A percentile compares a stretch with the other conserved stretches of the same genome.
These are phyloP conservation scores for Fomitopsis pinicola DNA, from an alignment of 1,284 basidiomycete genomes.

Conservation along the genomic window DNA sequence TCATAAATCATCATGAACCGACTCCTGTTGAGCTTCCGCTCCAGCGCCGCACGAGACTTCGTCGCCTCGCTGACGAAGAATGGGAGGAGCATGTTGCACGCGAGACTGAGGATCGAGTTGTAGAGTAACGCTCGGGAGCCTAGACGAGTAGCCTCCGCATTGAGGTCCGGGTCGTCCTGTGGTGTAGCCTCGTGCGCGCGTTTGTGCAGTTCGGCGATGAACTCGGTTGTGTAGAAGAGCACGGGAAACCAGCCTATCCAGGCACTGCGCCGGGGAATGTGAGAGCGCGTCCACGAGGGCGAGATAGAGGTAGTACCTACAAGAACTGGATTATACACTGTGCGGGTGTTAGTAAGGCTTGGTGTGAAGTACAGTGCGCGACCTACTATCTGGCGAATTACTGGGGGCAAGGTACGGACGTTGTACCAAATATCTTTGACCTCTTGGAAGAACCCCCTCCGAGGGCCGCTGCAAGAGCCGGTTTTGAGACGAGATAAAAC, in stretches of 20 bases:
- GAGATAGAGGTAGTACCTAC: conserved; percentile 40
- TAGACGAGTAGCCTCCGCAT: conserved; percentile 55
- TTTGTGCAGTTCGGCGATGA: conserved; percentile 85
- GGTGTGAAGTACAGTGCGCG: conserved; percentile 13
- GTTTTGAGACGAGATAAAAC: not conserved
- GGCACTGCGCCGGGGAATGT: conserved; percentile 37
- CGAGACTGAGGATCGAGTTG: conserved; percentile 68
- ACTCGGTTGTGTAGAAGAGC: conserved; percentile 84
- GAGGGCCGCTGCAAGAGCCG: conserved; percentile 18
- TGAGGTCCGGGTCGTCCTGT: conserved; percentile 29
- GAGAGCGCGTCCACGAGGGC: conserved; percentile 7
- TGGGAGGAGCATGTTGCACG: conserved; percentile 70
- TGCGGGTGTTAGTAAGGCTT: conserved; percentile 1
- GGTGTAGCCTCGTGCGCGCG: conserved; percentile 32
- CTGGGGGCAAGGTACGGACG: conserved; percentile 62
- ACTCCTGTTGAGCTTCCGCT: conserved; percentile 16
- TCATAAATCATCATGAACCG: conserved; percentile 26
- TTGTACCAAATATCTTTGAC: conserved; percentile 66
- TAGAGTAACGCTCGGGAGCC: conserved; percentile 84
- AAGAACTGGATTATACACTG: conserved; percentile 85
- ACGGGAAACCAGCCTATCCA: conserved; percentile 89
- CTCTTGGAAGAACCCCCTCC: conserved; percentile 47
- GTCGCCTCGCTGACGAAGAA: conserved; percentile 49
- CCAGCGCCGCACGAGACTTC: conserved; percentile 23
- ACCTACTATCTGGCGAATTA: conserved; percentile 78